A percentile compares a stretch with the other conserved stretches of the same genome.
phyloP scores from a whole-genome alignment of 225 moss, liverwort and hornwort genomes.

The Neckera pumila region DNA sequence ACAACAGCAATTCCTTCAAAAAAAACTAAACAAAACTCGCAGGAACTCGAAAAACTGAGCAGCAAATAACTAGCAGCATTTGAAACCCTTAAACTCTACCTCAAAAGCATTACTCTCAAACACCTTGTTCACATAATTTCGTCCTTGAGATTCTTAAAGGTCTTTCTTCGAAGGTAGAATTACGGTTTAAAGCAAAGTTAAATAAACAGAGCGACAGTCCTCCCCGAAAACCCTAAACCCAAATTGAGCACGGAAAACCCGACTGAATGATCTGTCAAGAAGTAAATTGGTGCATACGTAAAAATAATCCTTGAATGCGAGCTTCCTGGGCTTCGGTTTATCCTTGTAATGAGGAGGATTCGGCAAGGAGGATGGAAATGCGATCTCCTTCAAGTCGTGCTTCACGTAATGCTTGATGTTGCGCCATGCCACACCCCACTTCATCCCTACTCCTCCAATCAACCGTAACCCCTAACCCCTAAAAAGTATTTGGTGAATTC shows the following conservation, averaged over 20 bases:
- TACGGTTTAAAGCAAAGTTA: background rate
- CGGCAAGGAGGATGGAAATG: slow-evolving; percentile 81
- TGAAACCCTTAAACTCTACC: background rate
- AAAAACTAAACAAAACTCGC: background rate
- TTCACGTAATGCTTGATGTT: slow-evolving; percentile 70
- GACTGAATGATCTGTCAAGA: background rate
- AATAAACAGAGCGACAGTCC: background rate
- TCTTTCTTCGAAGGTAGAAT: background rate
- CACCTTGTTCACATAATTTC: background rate
- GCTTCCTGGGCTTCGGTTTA: slow-evolving; percentile 47
- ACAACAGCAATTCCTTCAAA: background rate
- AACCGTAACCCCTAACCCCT: background rate
- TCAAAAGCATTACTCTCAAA: background rate
- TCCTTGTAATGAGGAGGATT: slow-evolving; percentile 62
- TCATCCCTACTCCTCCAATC: slow-evolving; percentile 35
- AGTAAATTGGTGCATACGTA: slow-evolving; percentile 17
- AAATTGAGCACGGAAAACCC: background rate
- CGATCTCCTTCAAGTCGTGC: slow-evolving; percentile 81
- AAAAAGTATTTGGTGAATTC: background rate
- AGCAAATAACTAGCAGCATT: background rate
- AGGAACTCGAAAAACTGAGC: background rate
- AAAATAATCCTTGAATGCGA: slow-evolving; percentile 48
- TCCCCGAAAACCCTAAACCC: background rate
- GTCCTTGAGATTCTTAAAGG: background rate
- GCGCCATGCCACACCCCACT: slow-evolving; percentile 77